These are phyloP conservation scores for Hirsutella rhossiliensis DNA, from an alignment of 2,329 filamentous ascomycete species.

Conservation along the genomic window DNA sequence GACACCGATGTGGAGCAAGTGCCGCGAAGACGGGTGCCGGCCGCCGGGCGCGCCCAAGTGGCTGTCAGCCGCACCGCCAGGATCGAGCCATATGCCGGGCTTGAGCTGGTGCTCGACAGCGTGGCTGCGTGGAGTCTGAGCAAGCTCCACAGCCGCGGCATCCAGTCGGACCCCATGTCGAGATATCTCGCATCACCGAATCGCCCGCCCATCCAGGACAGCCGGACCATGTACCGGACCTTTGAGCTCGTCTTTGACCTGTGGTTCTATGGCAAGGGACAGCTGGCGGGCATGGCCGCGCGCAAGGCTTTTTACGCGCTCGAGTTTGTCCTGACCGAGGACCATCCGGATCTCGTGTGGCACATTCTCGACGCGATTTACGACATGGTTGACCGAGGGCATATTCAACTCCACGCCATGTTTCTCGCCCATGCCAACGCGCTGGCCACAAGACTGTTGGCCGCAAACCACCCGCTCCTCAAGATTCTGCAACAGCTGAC, in stretches of 20 bases:
- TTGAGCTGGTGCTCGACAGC: conserved; percentile 21
- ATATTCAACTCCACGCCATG: conserved; percentile 20
- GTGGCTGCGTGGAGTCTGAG: conserved; percentile 21
- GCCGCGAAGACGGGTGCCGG: neutral
- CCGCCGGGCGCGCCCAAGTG: conserved; percentile 4
- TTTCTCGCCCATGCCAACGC: conserved; percentile 20
- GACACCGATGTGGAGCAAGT: conserved; percentile 1
- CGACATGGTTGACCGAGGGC: conserved; percentile 23
- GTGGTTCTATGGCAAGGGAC: conserved; percentile 21
- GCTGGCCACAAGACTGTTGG: conserved; percentile 15
- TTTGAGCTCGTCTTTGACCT: conserved; percentile 25
- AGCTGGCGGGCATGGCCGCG: conserved; percentile 23
- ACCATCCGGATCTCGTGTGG: conserved; percentile 25
- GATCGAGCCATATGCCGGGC: conserved; percentile 13
- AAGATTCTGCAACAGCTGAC: conserved; percentile 18
- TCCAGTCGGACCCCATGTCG: conserved; percentile 21
- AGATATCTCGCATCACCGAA: conserved; percentile 21
- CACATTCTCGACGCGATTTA: conserved; percentile 25
- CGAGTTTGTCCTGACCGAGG: conserved; percentile 23
- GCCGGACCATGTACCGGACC: conserved; percentile 26
- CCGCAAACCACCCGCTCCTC: conserved; percentile 20
- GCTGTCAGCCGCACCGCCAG: conserved; percentile 11
- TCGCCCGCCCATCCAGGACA: conserved; percentile 23
- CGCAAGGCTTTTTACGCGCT: conserved; percentile 21
- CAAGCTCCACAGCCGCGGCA: conserved; percentile 17